Evolutionary conservation across 1,139 yeast genomes (phyloP), one percentile per base, ranked within the genome.

Genomic region (Hansenula lynferdii): DNA sequence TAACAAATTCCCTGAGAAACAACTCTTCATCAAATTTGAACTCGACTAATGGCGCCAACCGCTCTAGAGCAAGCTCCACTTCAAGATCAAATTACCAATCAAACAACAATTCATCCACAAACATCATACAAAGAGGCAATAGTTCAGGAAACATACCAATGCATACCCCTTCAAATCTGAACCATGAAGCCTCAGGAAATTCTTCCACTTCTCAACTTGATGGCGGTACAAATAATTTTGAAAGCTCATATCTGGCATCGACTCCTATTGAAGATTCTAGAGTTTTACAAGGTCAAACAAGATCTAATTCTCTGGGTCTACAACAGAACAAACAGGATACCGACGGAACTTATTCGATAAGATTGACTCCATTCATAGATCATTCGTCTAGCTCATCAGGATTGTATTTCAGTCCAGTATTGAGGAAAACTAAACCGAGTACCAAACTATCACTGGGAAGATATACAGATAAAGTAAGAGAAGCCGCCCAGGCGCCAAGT

Each of bases 331-430:
- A 43, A 41, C 62, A 58, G 38, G 84, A 77, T 45, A 68, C 74
- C 44, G 79, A 81, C 52, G 89, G 89, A 1, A 67, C 67, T 31
- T 84, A 63, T 54, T 80, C 95, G 14, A 74, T 89, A 28, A 70
- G 96, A 43, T 67, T 89, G 42, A 87, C 96, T 0, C 96, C 97
- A 0, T 75, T 85, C 48, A 84, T 89, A 40, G 96, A 87, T 60
- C 94, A 86, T 55, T 79, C 92, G 1, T 72, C 90, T 2, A 70
- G 85, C 7, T 70, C 82, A 25, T 82, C 92, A 6, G 89, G 92
- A 16, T 72, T 86, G 44, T 86, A 85, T 60, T 85, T 86, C 57
- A 81, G 86, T 12, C 94, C 96, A 2, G 72, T 89, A 17, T 81
- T 87, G 38, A 76, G 97, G 53, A 80, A 77, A 49, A 76, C 86